These are phyloP conservation scores for Anthracocystis panici-leucophaei DNA, from an alignment of 1,284 basidiomycete species.

Conservation along the genomic window DNA sequence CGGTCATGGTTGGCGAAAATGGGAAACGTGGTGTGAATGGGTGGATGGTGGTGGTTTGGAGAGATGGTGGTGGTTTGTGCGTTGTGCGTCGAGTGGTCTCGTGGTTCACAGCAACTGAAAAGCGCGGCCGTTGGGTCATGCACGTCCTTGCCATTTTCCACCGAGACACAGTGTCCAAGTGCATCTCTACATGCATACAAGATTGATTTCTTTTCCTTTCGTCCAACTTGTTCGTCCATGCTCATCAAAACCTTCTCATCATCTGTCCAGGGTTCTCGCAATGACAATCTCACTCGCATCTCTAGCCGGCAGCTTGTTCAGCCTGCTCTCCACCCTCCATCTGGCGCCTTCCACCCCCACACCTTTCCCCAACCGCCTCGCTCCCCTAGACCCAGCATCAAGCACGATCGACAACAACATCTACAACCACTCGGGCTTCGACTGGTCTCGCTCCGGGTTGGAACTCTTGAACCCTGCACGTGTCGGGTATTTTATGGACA, in stretches of 20 bases:
- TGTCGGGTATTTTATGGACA: slow-evolving; percentile 44
- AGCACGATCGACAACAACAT: slow-evolving; percentile 50
- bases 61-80: slow-evolving; percentile 7
- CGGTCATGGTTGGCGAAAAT: slow-evolving; percentile 18
- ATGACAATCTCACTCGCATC: slow-evolving; percentile 5
- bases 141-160: too few species aligned
- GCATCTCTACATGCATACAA: too few species aligned
- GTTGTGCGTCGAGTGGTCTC: background rate
- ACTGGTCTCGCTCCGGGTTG: slow-evolving; percentile 38
- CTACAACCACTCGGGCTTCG: slow-evolving; percentile 35
- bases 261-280: background rate
- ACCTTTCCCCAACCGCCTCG: slow-evolving; percentile 61
- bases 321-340: slow-evolving; percentile 28
- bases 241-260: background rate
- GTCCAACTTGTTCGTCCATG: background rate
- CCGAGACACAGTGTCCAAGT: too few species aligned
- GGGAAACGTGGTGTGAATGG: background rate
- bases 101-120: too few species aligned
- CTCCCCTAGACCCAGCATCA: slow-evolving; percentile 59
- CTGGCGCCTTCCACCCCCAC: slow-evolving; percentile 46
- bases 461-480: slow-evolving; percentile 42
- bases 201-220: too few species aligned
- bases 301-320: slow-evolving; percentile 23
- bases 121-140: too few species aligned
- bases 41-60: background rate